Conservation (phyloP, 2,329 filamentous ascomycete species). For the Helotiales sp. region DNA sequence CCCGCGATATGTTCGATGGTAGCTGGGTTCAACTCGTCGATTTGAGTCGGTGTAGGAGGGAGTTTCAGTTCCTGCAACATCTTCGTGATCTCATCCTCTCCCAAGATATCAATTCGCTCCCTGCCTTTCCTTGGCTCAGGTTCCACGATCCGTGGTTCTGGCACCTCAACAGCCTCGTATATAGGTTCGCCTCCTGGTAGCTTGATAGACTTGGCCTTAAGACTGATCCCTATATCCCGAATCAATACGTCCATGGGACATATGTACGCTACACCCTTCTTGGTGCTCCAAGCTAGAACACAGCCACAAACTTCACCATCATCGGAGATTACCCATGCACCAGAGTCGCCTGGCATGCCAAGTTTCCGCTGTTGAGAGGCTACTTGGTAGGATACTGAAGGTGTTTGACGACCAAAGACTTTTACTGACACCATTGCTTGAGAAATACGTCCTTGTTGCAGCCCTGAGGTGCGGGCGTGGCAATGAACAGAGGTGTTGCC, state of each 20-base stretch:
- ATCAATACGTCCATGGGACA: constrained; percentile 92
- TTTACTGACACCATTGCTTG: constrained; percentile 81
- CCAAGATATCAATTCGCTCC: neutral
- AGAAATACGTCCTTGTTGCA: constrained; percentile 77
- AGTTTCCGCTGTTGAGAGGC: constrained; percentile 43
- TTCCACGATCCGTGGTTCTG: neutral
- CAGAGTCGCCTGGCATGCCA: constrained; percentile 82
- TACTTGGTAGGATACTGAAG: constrained; percentile 70
- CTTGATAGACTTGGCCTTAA: constrained; percentile 69
- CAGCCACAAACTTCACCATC: constrained; percentile 82
- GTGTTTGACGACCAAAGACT: constrained; percentile 79
- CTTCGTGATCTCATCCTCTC: constrained; percentile 16
- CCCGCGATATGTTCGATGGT: neutral
- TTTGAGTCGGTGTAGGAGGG: constrained; percentile 22
- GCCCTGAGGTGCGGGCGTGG: constrained; percentile 81
- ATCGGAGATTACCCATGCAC: constrained; percentile 88
- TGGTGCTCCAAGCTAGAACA: constrained; percentile 82
- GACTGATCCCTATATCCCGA: constrained; percentile 77
- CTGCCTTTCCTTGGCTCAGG: neutral
- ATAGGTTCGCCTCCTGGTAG: constrained; percentile 60
- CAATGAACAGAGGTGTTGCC: constrained; percentile 82
- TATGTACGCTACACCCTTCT: constrained; percentile 83
- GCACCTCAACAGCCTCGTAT: neutral
- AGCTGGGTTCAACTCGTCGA: constrained; percentile 10
- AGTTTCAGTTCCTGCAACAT: constrained; percentile 18